Base-by-base conservation (phyloP, 73 alveolate genomes). In the Paramecium tetraurelia region DNA sequence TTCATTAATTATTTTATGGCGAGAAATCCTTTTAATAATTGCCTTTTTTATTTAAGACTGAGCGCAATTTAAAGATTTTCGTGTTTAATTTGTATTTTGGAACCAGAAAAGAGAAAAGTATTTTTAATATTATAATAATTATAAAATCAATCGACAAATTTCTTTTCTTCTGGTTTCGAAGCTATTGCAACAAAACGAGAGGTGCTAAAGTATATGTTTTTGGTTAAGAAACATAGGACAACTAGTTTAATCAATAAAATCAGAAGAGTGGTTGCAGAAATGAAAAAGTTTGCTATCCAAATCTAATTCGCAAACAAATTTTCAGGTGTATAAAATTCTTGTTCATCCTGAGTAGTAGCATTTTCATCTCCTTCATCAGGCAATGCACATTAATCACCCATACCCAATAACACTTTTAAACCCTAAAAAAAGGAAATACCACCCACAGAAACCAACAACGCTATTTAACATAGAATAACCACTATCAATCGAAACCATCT, bases 401-500 rank as follows among this genome's bases (percentile, higher is more conserved):
- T 11, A 7, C 75, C 90, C 7, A 80, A 48, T 80, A 80, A 12
- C 3, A 80, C 90, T 80, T 41, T 44, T 44, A 80, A 46, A 14
- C 90, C 90, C n/a, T 44, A 80, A 22, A 41, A 46, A 18, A 80
- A 80, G 4, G 90, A 40, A 1, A 80, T 22, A 3, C 76, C 90
- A 6, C 90, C 90, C 4, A 80, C n/a, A 10, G 50, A 6, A 18
- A 46, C 71, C 10, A 80, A 35, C 4, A 80, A 29, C 0, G 63
- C 90, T n/a, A 40, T 41, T 80, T 80, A 44, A 10, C 70, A 21
- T 22, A 80, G 14, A 1, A 80, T 80, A 12, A 48, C 41, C 5
- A 46, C 24, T 12, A 80, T 80, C 29, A 80, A 80, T 80, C 90
- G 44, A 80, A 80, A 80, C 90, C 90, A 80, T 80, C 72, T 80